Percentiles rank a stretch among this genome's conserved stretches.
Evolutionary conservation across 306 rosid species (phyloP).

Genomic region (Prunus salicina): DNA sequence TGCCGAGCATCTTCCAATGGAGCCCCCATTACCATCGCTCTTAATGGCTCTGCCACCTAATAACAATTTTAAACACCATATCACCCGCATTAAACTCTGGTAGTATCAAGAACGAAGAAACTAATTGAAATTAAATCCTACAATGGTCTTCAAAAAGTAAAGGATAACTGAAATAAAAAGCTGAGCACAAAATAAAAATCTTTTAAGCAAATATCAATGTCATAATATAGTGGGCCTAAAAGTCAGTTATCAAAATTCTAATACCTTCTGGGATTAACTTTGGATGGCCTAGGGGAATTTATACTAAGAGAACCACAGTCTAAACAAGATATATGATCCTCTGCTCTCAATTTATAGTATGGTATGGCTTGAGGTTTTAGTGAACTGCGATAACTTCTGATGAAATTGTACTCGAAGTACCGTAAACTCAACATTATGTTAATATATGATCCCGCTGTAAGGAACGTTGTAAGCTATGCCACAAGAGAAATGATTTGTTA

Average conservation of each 20-base stretch:
- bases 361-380: not conserved
- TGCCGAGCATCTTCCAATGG: constrained; percentile 95
- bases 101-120: not conserved
- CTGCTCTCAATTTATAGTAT: not conserved
- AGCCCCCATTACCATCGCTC: constrained; percentile 94
- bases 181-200: not conserved
- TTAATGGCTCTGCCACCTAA: constrained; percentile 90
- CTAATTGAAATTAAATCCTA: not conserved
- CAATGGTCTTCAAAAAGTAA: not conserved
- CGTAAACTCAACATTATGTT: not conserved
- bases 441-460: not conserved
- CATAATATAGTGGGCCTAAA: not conserved
- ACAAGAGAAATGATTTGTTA: not conserved
- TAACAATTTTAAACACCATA: constrained; percentile 22
- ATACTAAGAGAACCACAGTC: not conserved
- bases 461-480: not conserved
- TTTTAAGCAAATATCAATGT: not conserved
- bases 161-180: not conserved
- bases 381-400: not conserved
- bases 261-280: not conserved
- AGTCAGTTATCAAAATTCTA: not conserved
- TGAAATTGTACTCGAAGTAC: not conserved
- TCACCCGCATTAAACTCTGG: not conserved
- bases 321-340: not conserved
- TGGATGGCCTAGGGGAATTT: not conserved